Evolutionary conservation across 768 basidiomycete genomes (phyloP).

Genomic region (Cyathus striatus): DNA sequence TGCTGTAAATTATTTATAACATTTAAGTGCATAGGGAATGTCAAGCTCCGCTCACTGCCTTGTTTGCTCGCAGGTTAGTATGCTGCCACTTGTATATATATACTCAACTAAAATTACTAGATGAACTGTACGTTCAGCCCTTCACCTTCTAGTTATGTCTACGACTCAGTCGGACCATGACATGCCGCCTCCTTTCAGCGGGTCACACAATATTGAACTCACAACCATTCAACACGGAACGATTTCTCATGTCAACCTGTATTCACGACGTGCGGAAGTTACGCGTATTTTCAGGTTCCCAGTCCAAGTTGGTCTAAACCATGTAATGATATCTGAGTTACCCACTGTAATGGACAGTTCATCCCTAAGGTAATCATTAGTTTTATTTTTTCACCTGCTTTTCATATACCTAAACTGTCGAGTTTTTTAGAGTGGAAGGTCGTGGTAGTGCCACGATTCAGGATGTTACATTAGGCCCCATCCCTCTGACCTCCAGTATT

Average conservation of each 20-base stretch:
- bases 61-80: no score
- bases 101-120: no score
- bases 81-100: no score
- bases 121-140: no score
- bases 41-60: no score
- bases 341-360: conserved; percentile 31
- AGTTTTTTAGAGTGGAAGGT: conserved; percentile 33
- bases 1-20: no score
- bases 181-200: conserved; percentile 11
- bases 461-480: conserved; percentile 26
- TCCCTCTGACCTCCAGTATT: conserved; percentile 8
- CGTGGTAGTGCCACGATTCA: conserved; percentile 40
- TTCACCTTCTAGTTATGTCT: no score
- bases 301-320: conserved; percentile 34
- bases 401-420: background rate
- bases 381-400: background rate
- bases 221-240: conserved; percentile 24
- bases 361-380: conserved; percentile 27
- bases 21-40: no score
- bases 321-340: conserved; percentile 31
- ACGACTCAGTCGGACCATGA: no score
- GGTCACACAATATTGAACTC: conserved; percentile 22
- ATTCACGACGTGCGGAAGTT: conserved; percentile 33
- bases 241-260: conserved; percentile 33
- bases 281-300: conserved; percentile 32